phyloP scores from a whole-genome alignment of 768 basidiomycete genomes.

The Mycena haematopus region DNA sequence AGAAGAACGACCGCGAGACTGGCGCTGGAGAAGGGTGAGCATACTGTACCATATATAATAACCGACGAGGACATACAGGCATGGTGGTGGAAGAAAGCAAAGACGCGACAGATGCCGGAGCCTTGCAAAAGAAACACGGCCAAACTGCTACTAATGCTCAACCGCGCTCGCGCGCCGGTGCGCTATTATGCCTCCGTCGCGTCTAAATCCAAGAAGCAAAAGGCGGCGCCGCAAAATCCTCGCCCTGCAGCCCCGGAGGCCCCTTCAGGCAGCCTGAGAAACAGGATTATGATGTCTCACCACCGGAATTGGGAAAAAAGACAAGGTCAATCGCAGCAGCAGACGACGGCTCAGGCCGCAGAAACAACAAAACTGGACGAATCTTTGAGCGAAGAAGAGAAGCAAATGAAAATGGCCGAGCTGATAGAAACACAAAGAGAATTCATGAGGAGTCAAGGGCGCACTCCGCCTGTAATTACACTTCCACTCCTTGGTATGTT shows the following conservation, averaged over 20 bases:
- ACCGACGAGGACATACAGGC: slow-evolving; percentile 45
- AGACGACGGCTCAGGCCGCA: not conserved
- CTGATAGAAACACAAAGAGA: not conserved
- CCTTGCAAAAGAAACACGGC: not conserved
- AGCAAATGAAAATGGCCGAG: not conserved
- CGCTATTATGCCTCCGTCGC: slow-evolving; percentile 23
- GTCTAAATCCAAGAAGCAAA: not conserved
- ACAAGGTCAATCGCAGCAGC: not conserved
- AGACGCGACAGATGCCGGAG: not conserved
- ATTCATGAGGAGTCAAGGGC: not conserved
- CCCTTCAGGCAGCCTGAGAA: not conserved
- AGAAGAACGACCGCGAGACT: slow-evolving; percentile 78
- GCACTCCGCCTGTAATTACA: not conserved
- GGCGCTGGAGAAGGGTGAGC: slow-evolving; percentile 55
- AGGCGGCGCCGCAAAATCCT: not conserved
- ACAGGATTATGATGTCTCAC: not conserved
- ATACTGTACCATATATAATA: not conserved
- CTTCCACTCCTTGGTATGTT: slow-evolving; percentile 19
- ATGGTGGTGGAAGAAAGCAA: slow-evolving; percentile 38
- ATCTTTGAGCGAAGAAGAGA: not conserved
- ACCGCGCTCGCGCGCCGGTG: slow-evolving; percentile 9
- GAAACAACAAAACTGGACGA: not conserved
- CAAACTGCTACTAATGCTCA: slow-evolving; percentile 13
- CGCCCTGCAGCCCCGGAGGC: not conserved
- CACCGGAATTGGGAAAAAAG: not conserved